Conservation (phyloP, 2,329 filamentous ascomycete species). For the Zymoseptoria pseudotritici region DNA sequence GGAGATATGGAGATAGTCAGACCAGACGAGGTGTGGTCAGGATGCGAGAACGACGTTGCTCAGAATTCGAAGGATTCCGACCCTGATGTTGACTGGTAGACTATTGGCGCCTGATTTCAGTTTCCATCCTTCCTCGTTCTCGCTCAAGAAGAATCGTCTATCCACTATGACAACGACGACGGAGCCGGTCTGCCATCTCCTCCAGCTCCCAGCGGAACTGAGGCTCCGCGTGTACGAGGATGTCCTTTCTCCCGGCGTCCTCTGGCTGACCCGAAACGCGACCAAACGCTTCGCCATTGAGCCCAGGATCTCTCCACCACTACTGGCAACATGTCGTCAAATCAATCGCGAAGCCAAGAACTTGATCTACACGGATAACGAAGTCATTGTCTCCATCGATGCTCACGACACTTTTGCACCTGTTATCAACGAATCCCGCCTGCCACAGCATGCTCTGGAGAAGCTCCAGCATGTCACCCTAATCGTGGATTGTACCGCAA, state of each 20-base stretch:
- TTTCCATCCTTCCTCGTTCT: neutral
- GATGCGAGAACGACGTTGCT: too few relatives aligned
- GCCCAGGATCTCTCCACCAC: conserved; percentile 30
- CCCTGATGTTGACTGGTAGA: neutral
- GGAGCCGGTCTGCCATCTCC: neutral
- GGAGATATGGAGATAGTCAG: neutral
- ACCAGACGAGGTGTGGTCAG: too few relatives aligned
- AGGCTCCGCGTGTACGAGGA: conserved; percentile 3
- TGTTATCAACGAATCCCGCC: conserved; percentile 15
- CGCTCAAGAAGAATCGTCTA: neutral
- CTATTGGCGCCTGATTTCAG: neutral
- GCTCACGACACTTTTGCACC: conserved; percentile 23
- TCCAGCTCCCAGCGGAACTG: neutral
- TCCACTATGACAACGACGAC: neutral
- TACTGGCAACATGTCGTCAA: conserved; percentile 34
- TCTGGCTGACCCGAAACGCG: conserved; percentile 15
- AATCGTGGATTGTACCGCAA: conserved; percentile 19
- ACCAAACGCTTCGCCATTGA: conserved; percentile 12
- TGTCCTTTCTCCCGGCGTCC: conserved; percentile 15
- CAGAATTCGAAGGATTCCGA: neutral
- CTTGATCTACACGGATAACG: conserved; percentile 39
- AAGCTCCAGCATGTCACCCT: conserved; percentile 18
- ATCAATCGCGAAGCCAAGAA: conserved; percentile 34
- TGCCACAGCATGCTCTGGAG: conserved; percentile 18
- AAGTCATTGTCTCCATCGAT: conserved; percentile 30